A percentile compares a stretch with the other conserved stretches of the same genome.
phyloP scores from a whole-genome alignment of 2,329 filamentous ascomycete genomes.

The Colletotrichum paranaense region DNA sequence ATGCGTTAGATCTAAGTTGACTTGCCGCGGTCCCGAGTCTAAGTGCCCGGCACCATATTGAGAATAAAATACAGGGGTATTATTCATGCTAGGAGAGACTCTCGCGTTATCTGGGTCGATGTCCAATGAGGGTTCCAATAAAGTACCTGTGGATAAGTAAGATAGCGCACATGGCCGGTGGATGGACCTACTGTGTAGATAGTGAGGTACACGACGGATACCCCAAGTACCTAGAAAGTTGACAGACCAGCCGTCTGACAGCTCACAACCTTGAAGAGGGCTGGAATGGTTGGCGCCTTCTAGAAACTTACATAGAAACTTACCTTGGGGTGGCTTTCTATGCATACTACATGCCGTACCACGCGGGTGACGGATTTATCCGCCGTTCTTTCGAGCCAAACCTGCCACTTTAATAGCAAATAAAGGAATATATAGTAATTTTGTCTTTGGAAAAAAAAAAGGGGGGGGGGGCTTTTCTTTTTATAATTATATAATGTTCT shows the following conservation, averaged over 20 bases:
- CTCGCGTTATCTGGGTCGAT: neutral
- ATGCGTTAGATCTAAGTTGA: neutral
- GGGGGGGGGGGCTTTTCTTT: too few species aligned
- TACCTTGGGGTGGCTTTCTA: neutral
- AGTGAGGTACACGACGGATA: neutral
- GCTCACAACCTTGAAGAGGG: neutral
- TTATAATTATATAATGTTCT: too few species aligned
- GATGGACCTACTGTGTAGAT: too few species aligned
- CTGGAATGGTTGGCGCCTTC: neutral
- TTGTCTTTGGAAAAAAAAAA: too few species aligned
- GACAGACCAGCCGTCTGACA: neutral
- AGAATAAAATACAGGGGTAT: conserved; percentile 2
- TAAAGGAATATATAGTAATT: too few species aligned
- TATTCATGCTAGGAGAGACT: neutral
- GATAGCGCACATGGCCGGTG: neutral
- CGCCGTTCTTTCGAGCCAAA: too few species aligned
- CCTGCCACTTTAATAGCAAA: too few species aligned
- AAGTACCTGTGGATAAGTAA: neutral
- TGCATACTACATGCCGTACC: neutral
- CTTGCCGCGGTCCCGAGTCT: neutral
- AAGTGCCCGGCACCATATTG: neutral
- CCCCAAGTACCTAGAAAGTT: neutral
- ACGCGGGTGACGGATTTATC: too few species aligned
- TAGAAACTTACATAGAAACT: neutral
- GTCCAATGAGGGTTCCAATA: neutral